phyloP scores from a whole-genome alignment of 2,329 filamentous ascomycete genomes.

The Fusarium sp. region DNA sequence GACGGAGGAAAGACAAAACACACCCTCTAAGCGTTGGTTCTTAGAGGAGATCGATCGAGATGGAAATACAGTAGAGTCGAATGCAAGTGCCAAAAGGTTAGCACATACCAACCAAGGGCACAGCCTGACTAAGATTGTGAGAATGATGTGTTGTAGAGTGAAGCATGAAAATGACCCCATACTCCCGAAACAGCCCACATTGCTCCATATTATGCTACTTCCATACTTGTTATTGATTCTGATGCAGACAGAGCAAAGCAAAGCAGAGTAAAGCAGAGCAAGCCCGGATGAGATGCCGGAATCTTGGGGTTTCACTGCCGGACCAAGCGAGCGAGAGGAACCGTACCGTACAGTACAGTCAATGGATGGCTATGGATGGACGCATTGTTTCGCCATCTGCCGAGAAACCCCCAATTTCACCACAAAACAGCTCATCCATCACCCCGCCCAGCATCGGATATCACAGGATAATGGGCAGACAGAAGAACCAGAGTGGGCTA shows the following conservation, averaged over 20 bases:
- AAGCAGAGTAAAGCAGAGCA: background rate
- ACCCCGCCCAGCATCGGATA: constrained; percentile 25
- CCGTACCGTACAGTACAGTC: background rate
- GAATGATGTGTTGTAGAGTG: background rate
- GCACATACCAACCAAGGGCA: background rate
- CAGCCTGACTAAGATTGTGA: background rate
- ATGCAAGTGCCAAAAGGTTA: background rate
- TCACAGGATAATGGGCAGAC: constrained; percentile 18
- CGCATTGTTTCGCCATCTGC: constrained; percentile 14
- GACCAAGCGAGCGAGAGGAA: constrained; percentile 21
- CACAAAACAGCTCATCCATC: constrained; percentile 17
- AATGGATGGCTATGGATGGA: background rate
- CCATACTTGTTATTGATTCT: background rate
- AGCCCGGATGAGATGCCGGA: constrained; percentile 5
- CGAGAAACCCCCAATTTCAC: constrained; percentile 5
- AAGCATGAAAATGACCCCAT: constrained; percentile 34
- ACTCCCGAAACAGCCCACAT: constrained; percentile 34
- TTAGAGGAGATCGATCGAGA: constrained; percentile 18
- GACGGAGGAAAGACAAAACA: background rate
- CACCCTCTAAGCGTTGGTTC: background rate
- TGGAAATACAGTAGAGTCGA: background rate
- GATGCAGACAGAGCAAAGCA: constrained; percentile 12
- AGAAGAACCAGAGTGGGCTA: background rate
- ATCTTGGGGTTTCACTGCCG: constrained; percentile 35
- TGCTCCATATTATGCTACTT: constrained; percentile 18